Conservation (phyloP, 2,329 filamentous ascomycete species). For the Neocatenulostroma microsporum region DNA sequence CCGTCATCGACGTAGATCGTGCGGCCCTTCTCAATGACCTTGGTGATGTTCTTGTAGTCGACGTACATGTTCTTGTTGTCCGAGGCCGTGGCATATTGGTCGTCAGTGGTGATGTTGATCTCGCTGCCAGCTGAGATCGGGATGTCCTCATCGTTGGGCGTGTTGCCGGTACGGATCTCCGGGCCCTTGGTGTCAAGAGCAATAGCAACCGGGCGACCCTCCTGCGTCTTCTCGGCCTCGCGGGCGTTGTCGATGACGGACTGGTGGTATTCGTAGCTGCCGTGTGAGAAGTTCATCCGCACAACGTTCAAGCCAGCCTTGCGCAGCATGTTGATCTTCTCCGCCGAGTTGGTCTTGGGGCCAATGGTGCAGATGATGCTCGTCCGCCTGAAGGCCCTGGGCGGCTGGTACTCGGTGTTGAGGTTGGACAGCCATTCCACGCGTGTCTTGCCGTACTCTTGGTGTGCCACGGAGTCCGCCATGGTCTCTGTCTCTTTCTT, state of each 20-base stretch:
- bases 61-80: constrained; percentile 96
- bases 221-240: constrained; percentile 67
- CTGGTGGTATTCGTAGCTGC: constrained; percentile 93
- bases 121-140: constrained; percentile 76
- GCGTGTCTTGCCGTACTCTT: constrained; percentile 63
- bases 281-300: constrained; percentile 99
- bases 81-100: constrained; percentile 74
- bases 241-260: constrained; percentile 95
- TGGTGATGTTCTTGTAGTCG: constrained; percentile 99
- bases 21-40: constrained; percentile 85
- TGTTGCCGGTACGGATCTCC: constrained; percentile 79
- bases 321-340: constrained; percentile 93
- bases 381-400: constrained; percentile 86
- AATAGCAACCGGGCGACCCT: constrained; percentile 86
- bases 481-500: constrained; percentile 37
- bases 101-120: constrained; percentile 95
- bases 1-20: constrained; percentile 98
- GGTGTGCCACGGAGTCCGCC: constrained; percentile 75
- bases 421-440: constrained; percentile 67
- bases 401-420: constrained; percentile 79
- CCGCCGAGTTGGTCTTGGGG: constrained; percentile 96
- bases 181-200: constrained; percentile 82
- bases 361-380: constrained; percentile 99
- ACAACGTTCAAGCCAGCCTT: constrained; percentile 88
- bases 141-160: constrained; percentile 60